Percentiles rank a stretch among this genome's conserved stretches.
Conservation (phyloP, 2,329 filamentous ascomycete genomes). For the Diaporthe aspalathi region DNA sequence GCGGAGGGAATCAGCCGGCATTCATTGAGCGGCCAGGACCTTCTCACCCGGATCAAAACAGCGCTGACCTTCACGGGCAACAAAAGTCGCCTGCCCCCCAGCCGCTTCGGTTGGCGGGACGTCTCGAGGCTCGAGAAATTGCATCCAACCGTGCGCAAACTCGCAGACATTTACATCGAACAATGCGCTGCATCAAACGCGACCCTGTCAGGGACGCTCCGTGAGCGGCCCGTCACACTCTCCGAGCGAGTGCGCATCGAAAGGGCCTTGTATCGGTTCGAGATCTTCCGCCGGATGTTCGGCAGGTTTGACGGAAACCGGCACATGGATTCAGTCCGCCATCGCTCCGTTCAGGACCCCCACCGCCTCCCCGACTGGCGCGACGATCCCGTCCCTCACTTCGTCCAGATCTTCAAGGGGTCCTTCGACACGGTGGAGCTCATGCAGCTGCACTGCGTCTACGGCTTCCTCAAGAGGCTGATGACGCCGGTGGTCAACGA, state of each 20-base stretch:
- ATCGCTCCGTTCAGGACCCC: background rate
- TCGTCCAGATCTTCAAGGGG: background rate
- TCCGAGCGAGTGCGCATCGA: background rate
- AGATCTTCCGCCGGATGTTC: conserved; percentile 6
- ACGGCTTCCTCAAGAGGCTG: background rate
- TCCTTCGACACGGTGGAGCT: background rate
- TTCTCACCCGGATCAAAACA: background rate
- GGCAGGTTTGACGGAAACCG: background rate
- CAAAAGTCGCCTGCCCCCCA: background rate
- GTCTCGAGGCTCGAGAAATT: background rate
- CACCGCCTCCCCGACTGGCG: background rate
- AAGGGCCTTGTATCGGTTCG: background rate
- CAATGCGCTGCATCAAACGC: background rate
- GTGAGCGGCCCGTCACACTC: too few relatives aligned
- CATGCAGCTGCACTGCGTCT: conserved; percentile 2
- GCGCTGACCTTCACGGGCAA: background rate
- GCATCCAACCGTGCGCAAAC: background rate
- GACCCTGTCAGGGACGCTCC: background rate
- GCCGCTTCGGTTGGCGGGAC: background rate
- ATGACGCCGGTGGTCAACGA: background rate
- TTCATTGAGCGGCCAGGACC: background rate
- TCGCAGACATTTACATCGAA: background rate
- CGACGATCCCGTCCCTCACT: background rate
- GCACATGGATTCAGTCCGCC: too few relatives aligned
- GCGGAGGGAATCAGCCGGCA: background rate